phyloP scores from a whole-genome alignment of 2,329 filamentous ascomycete species.

The Colletotrichum sp. region DNA sequence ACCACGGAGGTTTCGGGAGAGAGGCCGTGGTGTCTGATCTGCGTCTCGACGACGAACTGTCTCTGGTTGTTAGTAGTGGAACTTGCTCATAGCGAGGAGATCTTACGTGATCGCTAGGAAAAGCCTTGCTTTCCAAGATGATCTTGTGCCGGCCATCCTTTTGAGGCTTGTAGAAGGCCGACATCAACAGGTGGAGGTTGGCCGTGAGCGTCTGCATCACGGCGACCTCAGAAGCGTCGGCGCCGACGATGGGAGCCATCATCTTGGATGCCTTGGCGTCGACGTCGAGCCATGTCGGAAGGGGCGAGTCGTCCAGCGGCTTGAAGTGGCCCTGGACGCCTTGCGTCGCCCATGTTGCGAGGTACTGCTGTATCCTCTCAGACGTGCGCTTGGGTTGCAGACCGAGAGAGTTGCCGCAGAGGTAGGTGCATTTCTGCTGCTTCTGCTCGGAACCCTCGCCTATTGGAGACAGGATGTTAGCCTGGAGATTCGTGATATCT shows the following conservation, averaged over 20 bases:
- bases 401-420: slow-evolving; percentile 89
- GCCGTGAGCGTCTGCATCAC: slow-evolving; percentile 84
- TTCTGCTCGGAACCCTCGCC: not conserved
- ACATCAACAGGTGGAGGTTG: slow-evolving; percentile 79
- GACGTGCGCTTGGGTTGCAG: slow-evolving; percentile 71
- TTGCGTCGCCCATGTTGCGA: slow-evolving; percentile 79
- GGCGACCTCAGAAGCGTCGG: slow-evolving; percentile 70
- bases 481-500: too few relatives aligned
- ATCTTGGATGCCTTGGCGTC: slow-evolving; percentile 70
- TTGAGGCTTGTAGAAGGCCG: slow-evolving; percentile 78
- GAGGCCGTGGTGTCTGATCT: slow-evolving; percentile 71
- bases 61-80: not conserved
- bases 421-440: slow-evolving; percentile 64
- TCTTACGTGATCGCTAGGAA: slow-evolving; percentile 78
- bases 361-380: slow-evolving; percentile 68
- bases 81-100: rapidly evolving
- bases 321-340: slow-evolving; percentile 83
- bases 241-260: slow-evolving; percentile 73
- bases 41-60: slow-evolving; percentile 79
- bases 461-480: not conserved
- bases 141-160: slow-evolving; percentile 66
- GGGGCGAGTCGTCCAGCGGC: slow-evolving; percentile 65
- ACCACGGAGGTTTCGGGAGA: slow-evolving; percentile 70
- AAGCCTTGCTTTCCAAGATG: slow-evolving; percentile 81
- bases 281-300: slow-evolving; percentile 76